Evolutionary conservation across 2,329 filamentous ascomycete genomes (phyloP), one percentile per base, ranked within the genome.

Genomic region (Aspergillus terreus): DNA sequence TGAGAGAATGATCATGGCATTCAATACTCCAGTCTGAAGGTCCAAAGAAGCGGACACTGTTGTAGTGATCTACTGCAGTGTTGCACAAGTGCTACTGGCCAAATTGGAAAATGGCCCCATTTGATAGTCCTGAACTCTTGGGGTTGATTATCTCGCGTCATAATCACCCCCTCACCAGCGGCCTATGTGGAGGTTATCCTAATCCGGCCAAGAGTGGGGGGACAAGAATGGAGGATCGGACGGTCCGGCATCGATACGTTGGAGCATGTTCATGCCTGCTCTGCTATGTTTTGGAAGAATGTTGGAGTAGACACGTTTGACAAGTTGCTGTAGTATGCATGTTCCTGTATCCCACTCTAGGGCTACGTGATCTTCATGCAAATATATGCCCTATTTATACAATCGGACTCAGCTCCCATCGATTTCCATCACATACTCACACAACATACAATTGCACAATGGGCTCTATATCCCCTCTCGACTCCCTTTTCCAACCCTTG

Each of bases 401-500:
- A 30, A 30, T 30, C 3, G 9, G 6, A 4, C 9, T 10, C 27
- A 10, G 6, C 6, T 4, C 27, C 7, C 5, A 30, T 30, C 7
- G 27, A 30, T 4, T 10, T 4, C 1, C 7, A 10, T 11, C 27
- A 30, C 27, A 10, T 30, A 11, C 27, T 30, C 10, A 11, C 6
- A 23, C 23, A 6, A 23, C 23, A 11, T 30, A 30, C 27, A 30
- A 30, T 38, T 38, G 6, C 3, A 49, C 17, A 43, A 63, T 64
- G 62, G 62, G 62, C 23, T 64, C 62, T 40, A 51, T 64, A 38
- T 55, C 59, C 9, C 30, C 54, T 10, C 54, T 53, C 36, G 58
- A 57, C n/a, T 47, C 56, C 23, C 58, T 67, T 21, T 66, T 67
- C 40, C 72, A 71, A 46, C 73, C 76, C 27, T 61, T 76, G 4